Conservation (phyloP, 768 basidiomycete species). For the Phlegmacium glaucopus region DNA sequence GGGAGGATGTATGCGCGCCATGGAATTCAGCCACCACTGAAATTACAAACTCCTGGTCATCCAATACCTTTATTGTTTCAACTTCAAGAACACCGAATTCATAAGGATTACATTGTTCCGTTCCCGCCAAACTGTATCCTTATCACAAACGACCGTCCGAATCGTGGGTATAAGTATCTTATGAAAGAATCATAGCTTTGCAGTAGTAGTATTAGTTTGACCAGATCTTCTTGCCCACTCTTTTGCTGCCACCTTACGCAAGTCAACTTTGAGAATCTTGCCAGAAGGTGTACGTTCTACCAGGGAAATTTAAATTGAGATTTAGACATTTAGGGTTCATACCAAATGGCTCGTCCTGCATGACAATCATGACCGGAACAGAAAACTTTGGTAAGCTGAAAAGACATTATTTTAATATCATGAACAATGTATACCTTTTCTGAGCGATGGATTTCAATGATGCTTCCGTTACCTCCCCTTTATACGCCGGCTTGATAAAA, state of each 20-base stretch:
- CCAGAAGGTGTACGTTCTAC: conserved; percentile 54
- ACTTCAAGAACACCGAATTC: too few relatives aligned
- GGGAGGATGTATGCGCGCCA: too few relatives aligned
- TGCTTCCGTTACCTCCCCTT: conserved; percentile 43
- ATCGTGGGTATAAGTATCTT: too few relatives aligned
- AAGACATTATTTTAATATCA: background rate
- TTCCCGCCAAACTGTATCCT: too few relatives aligned
- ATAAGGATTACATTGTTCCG: too few relatives aligned
- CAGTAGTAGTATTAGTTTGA: background rate
- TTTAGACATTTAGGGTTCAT: conserved; percentile 11
- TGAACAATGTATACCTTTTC: conserved; percentile 33
- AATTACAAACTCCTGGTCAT: too few relatives aligned
- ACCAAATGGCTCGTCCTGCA: conserved; percentile 48
- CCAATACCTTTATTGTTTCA: too few relatives aligned
- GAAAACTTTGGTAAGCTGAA: conserved; percentile 48
- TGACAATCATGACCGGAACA: conserved; percentile 58
- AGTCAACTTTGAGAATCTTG: conserved; percentile 51
- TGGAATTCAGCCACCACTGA: too few relatives aligned
- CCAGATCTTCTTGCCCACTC: conserved; percentile 38
- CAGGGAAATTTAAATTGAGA: background rate
- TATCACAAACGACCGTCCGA: too few relatives aligned
- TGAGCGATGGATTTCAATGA: conserved; percentile 41
- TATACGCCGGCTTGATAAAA: conserved; percentile 41
- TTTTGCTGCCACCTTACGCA: conserved; percentile 45
- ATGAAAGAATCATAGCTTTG: conserved; percentile 5